Evolutionary conservation across 306 rosid species (phyloP).

Genomic region (Cicer pinnatifidum): DNA sequence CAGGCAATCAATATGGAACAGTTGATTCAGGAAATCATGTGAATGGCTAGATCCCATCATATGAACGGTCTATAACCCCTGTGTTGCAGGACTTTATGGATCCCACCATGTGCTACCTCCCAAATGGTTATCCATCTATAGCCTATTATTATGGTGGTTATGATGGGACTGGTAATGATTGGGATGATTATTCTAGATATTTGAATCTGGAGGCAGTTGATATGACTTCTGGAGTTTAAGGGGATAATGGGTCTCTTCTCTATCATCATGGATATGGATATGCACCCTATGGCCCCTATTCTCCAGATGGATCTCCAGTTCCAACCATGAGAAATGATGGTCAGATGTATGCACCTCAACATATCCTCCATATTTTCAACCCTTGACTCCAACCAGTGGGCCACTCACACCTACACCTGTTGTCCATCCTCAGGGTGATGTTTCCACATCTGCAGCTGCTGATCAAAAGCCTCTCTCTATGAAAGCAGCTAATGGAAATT

Average conservation of each 20-base stretch:
- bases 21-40: too few species aligned
- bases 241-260: slow-evolving; percentile 88
- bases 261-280: slow-evolving; percentile 92
- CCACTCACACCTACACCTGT: slow-evolving; percentile 56
- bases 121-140: slow-evolving; percentile 70
- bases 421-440: slow-evolving; percentile 64
- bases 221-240: slow-evolving; percentile 64
- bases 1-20: too few species aligned
- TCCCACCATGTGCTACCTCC: slow-evolving; percentile 78
- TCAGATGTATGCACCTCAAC: slow-evolving; percentile 94
- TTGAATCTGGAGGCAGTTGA: too few species aligned
- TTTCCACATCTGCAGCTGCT: slow-evolving; percentile 65
- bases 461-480: slow-evolving; percentile 77
- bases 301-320: slow-evolving; percentile 90
- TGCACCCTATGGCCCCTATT: slow-evolving; percentile 82
- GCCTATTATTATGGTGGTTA: slow-evolving; percentile 53
- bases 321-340: slow-evolving; percentile 97
- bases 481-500: slow-evolving; percentile 42
- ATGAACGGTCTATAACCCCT: too few species aligned
- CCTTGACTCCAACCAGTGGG: slow-evolving; percentile 77
- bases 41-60: too few species aligned
- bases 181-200: too few species aligned
- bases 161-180: too few species aligned
- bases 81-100: slow-evolving; percentile 68
- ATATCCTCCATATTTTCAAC: slow-evolving; percentile 94